Percentiles rank a stretch among this genome's conserved stretches.
These are phyloP conservation scores for Agastache rugosa DNA, from an alignment of 257 asterid genomes.

Conservation along the genomic window DNA sequence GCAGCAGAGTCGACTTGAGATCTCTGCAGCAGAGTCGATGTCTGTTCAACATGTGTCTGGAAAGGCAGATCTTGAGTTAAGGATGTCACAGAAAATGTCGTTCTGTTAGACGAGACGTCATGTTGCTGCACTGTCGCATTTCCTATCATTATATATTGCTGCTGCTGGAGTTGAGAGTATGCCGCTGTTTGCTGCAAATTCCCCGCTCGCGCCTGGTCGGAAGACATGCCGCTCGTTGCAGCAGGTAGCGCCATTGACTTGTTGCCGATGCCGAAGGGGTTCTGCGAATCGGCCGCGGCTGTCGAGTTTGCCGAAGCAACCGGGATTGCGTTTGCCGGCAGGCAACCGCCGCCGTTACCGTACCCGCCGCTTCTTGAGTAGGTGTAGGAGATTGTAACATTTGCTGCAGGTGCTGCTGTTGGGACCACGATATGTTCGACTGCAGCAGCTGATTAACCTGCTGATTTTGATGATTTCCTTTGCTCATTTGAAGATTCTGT, in stretches of 20 bases:
- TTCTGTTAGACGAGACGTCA: conserved; percentile 42
- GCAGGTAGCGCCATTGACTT: conserved; percentile 42
- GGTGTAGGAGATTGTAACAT: conserved; percentile 49
- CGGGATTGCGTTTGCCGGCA: conserved; percentile 33
- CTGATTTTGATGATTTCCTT: conserved; percentile 55
- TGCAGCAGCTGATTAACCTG: conserved; percentile 60
- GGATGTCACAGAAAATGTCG: conserved; percentile 55
- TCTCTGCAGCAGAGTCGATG: conserved; percentile 55
- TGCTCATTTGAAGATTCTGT: conserved; percentile 62
- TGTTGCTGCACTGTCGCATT: conserved; percentile 55
- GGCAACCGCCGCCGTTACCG: conserved; percentile 47
- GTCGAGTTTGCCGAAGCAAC: conserved; percentile 40
- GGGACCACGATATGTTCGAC: conserved; percentile 56
- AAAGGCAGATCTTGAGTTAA: conserved; percentile 61
- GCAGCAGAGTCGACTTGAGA: conserved; percentile 78
- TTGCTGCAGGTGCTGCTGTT: conserved; percentile 68
- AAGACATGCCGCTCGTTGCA: conserved; percentile 40
- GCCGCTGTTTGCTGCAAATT: conserved; percentile 54
- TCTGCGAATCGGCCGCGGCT: conserved; percentile 31
- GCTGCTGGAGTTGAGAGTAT: conserved; percentile 76
- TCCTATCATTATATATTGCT: conserved; percentile 47
- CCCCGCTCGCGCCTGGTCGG: conserved; percentile 54
- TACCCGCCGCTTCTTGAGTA: conserved; percentile 51
- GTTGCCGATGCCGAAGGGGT: conserved; percentile 46
- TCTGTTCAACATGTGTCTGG: conserved; percentile 70